Conservation (phyloP, 345 rosid genomes). For the Dipteronia dyeriana region DNA sequence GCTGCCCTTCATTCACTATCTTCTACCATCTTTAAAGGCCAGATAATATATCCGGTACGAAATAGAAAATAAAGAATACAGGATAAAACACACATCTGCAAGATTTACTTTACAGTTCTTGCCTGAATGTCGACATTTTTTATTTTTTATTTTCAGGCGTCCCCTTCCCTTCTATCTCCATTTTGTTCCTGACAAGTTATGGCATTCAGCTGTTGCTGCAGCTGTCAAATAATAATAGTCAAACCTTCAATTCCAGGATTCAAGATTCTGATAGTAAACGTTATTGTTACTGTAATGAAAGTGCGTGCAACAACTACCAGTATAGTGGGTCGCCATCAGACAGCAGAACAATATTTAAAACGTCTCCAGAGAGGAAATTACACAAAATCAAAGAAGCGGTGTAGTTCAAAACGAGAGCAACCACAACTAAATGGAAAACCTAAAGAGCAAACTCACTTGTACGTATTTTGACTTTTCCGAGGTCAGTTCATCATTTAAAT, state of each 20-base stretch:
- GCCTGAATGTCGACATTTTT: slow-evolving; percentile 25
- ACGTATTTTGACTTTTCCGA: slow-evolving; percentile 64
- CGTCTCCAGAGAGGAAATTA: not conserved
- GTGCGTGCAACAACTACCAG: not conserved
- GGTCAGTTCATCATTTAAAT: slow-evolving; percentile 70
- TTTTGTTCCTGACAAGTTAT: slow-evolving; percentile 51
- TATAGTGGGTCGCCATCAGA: no score
- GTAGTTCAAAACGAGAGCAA: not conserved
- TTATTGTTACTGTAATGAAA: no score
- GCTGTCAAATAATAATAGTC: slow-evolving; percentile 40
- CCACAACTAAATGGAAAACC: not conserved
- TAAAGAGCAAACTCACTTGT: slow-evolving; percentile 53
- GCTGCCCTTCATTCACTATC: not conserved
- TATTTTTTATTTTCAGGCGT: slow-evolving; percentile 29
- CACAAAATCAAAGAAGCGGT: not conserved
- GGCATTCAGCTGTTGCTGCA: slow-evolving; percentile 62
- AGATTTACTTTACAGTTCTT: slow-evolving; percentile 35
- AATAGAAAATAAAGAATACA: slow-evolving; percentile 18
- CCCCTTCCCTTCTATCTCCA: slow-evolving; percentile 44
- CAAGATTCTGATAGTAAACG: not conserved
- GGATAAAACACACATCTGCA: slow-evolving; percentile 17
- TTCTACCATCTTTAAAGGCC: slow-evolving; percentile 1
- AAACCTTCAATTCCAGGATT: not conserved
- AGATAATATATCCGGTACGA: slow-evolving; percentile 8
- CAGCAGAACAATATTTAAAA: not conserved